Evolutionary conservation across 2,329 filamentous ascomycete species (phyloP), one percentile per base, ranked within the genome.

Genomic region (Scopulariopsis brevicaulis): DNA sequence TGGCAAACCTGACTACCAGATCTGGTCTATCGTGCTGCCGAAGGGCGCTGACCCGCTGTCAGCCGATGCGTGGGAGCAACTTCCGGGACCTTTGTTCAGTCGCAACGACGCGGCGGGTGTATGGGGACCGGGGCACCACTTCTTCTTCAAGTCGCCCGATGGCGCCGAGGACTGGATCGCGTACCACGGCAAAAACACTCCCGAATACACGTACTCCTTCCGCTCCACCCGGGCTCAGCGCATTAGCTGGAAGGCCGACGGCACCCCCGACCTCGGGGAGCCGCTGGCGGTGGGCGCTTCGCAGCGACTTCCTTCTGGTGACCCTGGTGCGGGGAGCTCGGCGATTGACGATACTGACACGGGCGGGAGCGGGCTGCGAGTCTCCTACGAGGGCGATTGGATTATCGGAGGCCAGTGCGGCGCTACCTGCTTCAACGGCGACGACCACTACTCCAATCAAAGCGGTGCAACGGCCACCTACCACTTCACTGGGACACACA

Each of bases 151-250:
- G 35, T 40, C 32, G 4, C 54, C 54, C 4, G 54, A 55, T 22
- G 54, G 54, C 54, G 24, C 32, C 10, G 54, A 55, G 37, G 54
- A 55, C 22, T 55, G 54, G 54, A 46, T 55, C 35, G 54, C 54
- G 3, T 55, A 55, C 54, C 54, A 55, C 22, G 54, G 34, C 11
- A 55, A 55, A 34, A 55, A 55, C n/a, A 55, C 54, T 2, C 18
- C 32, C 18, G 37, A 28, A 20, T 18, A 7, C 32, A 55, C 54
- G 20, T 55, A 55, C 54, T 40, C 24, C 11, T 55, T 55, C 54
- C 54, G 54, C 12, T 55, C 54, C n/a, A 55, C 54, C 14, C 54
- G 54, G 34, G 54, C 54, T 55, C 54, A 55, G 15, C 34, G 40
- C n/a, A 55, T 55, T 32, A 25, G 54, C 24, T 55, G 54, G 54